A percentile compares a stretch with the other conserved stretches of the same genome.
Evolutionary conservation across 179 eudicot species (phyloP).

Genomic region (Corrigiola litoralis): DNA sequence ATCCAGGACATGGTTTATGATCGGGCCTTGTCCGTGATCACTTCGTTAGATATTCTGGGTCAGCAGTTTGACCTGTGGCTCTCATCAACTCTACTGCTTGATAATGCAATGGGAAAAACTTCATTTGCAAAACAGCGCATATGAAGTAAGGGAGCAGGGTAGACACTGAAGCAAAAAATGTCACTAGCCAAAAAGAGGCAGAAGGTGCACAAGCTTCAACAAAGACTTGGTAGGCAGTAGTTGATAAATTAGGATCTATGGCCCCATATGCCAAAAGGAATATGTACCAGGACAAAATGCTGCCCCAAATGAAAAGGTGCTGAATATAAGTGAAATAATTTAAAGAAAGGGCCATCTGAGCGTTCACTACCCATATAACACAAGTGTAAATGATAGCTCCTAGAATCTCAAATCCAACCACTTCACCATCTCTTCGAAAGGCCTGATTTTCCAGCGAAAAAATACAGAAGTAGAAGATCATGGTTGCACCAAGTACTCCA

Average conservation of each 20-base stretch:
- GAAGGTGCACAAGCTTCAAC: slow-evolving; percentile 41
- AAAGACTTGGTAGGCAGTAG: slow-evolving; percentile 38
- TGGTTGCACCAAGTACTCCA: slow-evolving; percentile 34
- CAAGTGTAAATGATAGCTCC: slow-evolving; percentile 43
- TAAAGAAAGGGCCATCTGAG: slow-evolving; percentile 42
- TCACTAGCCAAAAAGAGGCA: slow-evolving; percentile 31
- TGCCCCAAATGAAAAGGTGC: slow-evolving; percentile 45
- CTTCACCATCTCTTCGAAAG: slow-evolving; percentile 36
- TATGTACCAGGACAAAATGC: slow-evolving; percentile 35
- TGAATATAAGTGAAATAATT: slow-evolving; percentile 44
- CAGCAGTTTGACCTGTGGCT: slow-evolving; percentile 12
- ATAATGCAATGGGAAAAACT: slow-evolving; percentile 27
- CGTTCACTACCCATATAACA: slow-evolving; percentile 38
- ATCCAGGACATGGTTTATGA: slow-evolving; percentile 13
- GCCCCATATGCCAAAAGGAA: slow-evolving; percentile 35
- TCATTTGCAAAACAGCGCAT: slow-evolving; percentile 23
- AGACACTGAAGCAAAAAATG: slow-evolving; percentile 24
- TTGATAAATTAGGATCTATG: slow-evolving; percentile 28
- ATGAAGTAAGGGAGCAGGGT: slow-evolving; percentile 34
- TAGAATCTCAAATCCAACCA: slow-evolving; percentile 37
- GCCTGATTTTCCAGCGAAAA: slow-evolving; percentile 32
- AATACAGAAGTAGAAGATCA: slow-evolving; percentile 38
- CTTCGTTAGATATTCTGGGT: slow-evolving; percentile 18
- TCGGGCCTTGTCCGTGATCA: slow-evolving; percentile 17
- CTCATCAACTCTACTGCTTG: slow-evolving; percentile 24